Evolutionary conservation across 768 basidiomycete genomes (phyloP), one percentile per base, ranked within the genome.

Genomic region (Xanthoconium stramineum): DNA sequence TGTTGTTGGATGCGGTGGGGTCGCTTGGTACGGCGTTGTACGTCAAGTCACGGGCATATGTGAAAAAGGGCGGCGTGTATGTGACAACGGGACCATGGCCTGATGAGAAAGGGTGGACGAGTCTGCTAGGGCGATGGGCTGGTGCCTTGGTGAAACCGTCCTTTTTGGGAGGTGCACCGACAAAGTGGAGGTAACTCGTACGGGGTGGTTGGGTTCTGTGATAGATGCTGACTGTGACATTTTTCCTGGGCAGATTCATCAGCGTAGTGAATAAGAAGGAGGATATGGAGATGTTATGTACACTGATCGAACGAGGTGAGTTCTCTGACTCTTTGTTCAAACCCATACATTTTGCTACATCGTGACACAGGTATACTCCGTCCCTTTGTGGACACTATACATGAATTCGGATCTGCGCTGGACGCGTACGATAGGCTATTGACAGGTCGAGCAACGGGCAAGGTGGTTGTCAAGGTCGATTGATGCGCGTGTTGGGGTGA

Each of bases 401-500:
- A 75, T 54, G 69, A 65, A 3, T 88, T 88, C 48, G 76, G 80
- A 35, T 82, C 87, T 6, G 81, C 69, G 3, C 65, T 80, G 50
- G 71, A 80, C 54, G 89, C 88, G 0, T 91, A 86, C 63, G 83
- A 85, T 13, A 74, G 77, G 49, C 65, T 86, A 9, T 73, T 84
- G 78, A 78, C 80, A 1, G 69, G 74, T 6, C 74, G 80, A 19
- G 82, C 85, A 1, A 80, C 75, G 5, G 89, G 89, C 0, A 89
- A 89, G 65, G 78, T 91, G 4, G 76, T 89, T 4, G 78, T 90
- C 24, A 81, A 76, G 57, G 69, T 85, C 7, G 71, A 75, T 19
- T 68, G 55, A 45, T n/a, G n/a, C n/a, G n/a, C n/a, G n/a, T n/a
- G n/a, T n/a, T n/a, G n/a, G n/a, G n/a, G n/a, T n/a, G n/a, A n/a